phyloP scores from a whole-genome alignment of 495 filamentous ascomycete genomes.

The Cercophora sp. region DNA sequence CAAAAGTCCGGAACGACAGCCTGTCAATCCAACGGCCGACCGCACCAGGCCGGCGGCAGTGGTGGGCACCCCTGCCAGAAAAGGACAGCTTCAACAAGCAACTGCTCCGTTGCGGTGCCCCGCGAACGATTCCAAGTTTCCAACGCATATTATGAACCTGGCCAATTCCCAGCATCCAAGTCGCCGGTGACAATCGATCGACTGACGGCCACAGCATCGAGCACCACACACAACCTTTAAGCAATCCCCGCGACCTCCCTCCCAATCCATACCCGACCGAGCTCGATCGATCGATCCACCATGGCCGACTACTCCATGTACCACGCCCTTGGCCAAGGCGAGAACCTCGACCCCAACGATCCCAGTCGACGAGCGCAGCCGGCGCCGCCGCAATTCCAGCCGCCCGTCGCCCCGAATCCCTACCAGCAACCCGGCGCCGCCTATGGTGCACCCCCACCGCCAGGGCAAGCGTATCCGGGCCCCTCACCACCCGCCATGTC shows the following conservation, averaged over 20 bases:
- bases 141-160: conserved; percentile 21
- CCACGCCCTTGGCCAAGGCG: conserved; percentile 64
- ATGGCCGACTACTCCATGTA: conserved; percentile 81
- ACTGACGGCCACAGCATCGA: background rate
- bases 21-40: conserved; percentile 24
- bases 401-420: conserved; percentile 43
- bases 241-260: too few relatives aligned
- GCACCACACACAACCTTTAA: too few relatives aligned
- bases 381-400: conserved; percentile 55
- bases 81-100: too few relatives aligned
- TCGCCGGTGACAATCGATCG: conserved; percentile 17
- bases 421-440: conserved; percentile 63
- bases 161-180: conserved; percentile 6
- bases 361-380: conserved; percentile 55
- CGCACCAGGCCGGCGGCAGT: background rate
- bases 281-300: too few relatives aligned
- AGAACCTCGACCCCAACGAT: conserved; percentile 58
- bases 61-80: conserved; percentile 15
- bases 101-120: too few relatives aligned
- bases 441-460: conserved; percentile 29
- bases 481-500: conserved; percentile 30
- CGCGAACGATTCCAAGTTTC: too few relatives aligned
- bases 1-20: conserved; percentile 34
- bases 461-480: conserved; percentile 21
- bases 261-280: too few relatives aligned